Evolutionary conservation across 805 yeast species (phyloP).

Genomic region (Wickerhamomyces queroliae): DNA sequence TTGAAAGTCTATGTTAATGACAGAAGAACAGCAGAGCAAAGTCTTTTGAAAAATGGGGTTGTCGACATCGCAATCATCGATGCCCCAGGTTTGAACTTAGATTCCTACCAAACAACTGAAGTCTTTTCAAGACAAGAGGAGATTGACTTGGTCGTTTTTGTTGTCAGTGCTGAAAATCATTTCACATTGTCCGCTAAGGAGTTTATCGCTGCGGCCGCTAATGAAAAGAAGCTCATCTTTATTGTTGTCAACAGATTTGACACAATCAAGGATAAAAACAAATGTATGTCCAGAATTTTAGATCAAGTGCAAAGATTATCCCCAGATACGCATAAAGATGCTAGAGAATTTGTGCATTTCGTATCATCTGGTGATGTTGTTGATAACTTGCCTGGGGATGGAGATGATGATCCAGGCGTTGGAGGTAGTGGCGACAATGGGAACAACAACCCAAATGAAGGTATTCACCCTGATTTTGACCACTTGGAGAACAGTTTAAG

Average conservation of each 20-base stretch:
- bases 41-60: constrained; percentile 81
- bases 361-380: constrained; percentile 58
- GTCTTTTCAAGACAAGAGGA: constrained; percentile 96
- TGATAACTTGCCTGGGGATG: constrained; percentile 30
- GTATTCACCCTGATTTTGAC: constrained; percentile 63
- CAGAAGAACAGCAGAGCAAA: constrained; percentile 54
- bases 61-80: constrained; percentile 91
- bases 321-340: constrained; percentile 86
- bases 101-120: constrained; percentile 89
- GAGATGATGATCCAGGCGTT: constrained; percentile 31
- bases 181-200: constrained; percentile 92
- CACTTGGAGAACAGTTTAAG: constrained; percentile 79
- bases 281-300: constrained; percentile 71
- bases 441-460: constrained; percentile 23
- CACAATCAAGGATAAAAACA: constrained; percentile 70
- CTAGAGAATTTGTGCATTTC: constrained; percentile 91
- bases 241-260: constrained; percentile 94
- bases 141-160: constrained; percentile 92
- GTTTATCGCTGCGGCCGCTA: constrained; percentile 83
- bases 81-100: constrained; percentile 95
- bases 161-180: constrained; percentile 93
- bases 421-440: constrained; percentile 24
- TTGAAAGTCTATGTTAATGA: constrained; percentile 83
- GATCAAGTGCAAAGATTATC: constrained; percentile 82
- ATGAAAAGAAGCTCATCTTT: constrained; percentile 86